Evolutionary conservation across 1,284 basidiomycete species (phyloP), one percentile per base, ranked within the genome.

Genomic region (Heterobasidion parviporum): DNA sequence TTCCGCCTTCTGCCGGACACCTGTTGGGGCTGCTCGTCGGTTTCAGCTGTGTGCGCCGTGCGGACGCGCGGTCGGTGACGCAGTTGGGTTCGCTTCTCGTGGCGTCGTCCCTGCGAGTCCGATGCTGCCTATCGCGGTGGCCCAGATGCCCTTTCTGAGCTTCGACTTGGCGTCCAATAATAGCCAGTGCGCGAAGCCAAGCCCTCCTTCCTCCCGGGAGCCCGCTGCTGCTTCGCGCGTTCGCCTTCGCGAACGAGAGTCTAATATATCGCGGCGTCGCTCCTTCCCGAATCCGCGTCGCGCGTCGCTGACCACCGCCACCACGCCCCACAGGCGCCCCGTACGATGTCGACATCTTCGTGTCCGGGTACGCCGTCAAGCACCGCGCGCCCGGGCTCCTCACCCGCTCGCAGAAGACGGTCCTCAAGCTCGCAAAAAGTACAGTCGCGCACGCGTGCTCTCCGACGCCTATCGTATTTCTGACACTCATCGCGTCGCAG

Each of bases 341-440:
- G 2, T 92, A 90, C 63, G 81, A 85, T 53, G 68, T 93, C 8
- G 82, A 87, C 50, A 70, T 92, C 0, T 87, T 81, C 53, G 74
- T 91, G 2, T 89, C 89, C 20, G 92, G 91, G 0, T 92, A 82
- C 63, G 88, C 86, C 0, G 77, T 82, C 15, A 81, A 77, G 53
- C 74, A 83, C 49, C 78, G 82, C 41, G 75, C 80, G 3, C 77
- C 81, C 2, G 84, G 85, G 54, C 74, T 77, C 54, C 79, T 82
- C 1, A 86, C 83, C 50, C 81, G 89, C 6, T 83, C 88, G 1
- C 90, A 93, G 59, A 77, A 79, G 12, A 82, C 88, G 0, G 89
- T 94, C 62, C 75, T 93, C 56, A 77, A 79, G 18, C 70, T 94
- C 45, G 92, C 91, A 8, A 88, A 84, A 76, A 77, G 92, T 91